Evolutionary conservation across 257 asterid species (phyloP).

Genomic region (Lavandula angustifolia): DNA sequence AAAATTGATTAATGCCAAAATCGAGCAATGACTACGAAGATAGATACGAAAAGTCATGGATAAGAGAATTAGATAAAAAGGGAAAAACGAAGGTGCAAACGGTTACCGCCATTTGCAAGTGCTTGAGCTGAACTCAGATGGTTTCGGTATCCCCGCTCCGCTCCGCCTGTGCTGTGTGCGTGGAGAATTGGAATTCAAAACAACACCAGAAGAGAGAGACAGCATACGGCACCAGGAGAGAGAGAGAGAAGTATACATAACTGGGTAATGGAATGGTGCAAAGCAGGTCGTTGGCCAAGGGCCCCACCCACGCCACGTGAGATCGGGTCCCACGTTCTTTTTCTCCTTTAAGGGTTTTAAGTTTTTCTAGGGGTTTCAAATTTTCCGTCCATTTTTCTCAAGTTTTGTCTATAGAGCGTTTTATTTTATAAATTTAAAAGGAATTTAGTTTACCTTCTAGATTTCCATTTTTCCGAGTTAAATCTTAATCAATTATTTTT

Average conservation of each 20-base stretch:
- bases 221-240: slow-evolving; percentile 16
- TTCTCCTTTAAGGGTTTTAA: too few species aligned
- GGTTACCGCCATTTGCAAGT: slow-evolving; percentile 34
- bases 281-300: slow-evolving; percentile 29
- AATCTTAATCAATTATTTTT: too few species aligned
- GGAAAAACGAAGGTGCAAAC: neutral
- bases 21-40: neutral
- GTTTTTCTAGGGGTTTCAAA: too few species aligned
- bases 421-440: too few species aligned
- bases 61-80: neutral
- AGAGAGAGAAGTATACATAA: neutral
- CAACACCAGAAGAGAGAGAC: slow-evolving; percentile 22
- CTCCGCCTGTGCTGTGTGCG: neutral
- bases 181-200: slow-evolving; percentile 5
- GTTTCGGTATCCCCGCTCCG: too few species aligned
- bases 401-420: too few species aligned
- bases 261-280: neutral
- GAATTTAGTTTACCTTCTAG: too few species aligned
- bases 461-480: too few species aligned
- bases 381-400: too few species aligned
- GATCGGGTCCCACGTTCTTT: neutral
- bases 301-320: slow-evolving; percentile 34
- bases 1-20: neutral
- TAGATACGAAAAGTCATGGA: neutral
- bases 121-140: slow-evolving; percentile 18